Percentiles rank a stretch among this genome's conserved stretches.
phyloP scores from a whole-genome alignment of 345 rosid species.

The Moringa oleifera region DNA sequence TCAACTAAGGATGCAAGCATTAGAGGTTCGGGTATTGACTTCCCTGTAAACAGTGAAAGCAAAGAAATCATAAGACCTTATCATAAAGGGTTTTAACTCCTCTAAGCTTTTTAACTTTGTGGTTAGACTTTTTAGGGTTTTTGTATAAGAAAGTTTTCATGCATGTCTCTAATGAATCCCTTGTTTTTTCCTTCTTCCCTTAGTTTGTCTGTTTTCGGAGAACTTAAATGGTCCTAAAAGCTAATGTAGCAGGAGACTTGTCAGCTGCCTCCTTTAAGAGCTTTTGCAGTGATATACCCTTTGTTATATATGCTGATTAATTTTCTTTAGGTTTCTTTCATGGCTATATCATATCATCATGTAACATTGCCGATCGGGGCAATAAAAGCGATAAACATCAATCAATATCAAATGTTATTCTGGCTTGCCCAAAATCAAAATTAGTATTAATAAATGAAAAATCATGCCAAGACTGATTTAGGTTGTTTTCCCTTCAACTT shows the following conservation, averaged over 20 bases:
- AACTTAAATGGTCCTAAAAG: conserved; percentile 9
- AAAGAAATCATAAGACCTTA: not conserved
- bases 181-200: conserved; percentile 12
- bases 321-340: too few relatives aligned
- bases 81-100: not conserved
- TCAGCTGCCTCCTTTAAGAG: not conserved
- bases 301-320: too few relatives aligned
- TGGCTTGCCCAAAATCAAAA: too few relatives aligned
- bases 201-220: conserved; percentile 16
- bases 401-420: too few relatives aligned
- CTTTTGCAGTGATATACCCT: too few relatives aligned
- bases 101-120: conserved; percentile 1
- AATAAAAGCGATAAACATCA: too few relatives aligned
- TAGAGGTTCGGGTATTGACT: conserved; percentile 94
- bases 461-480: too few relatives aligned
- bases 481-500: too few relatives aligned
- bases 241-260: conserved; percentile 5
- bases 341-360: too few relatives aligned
- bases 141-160: conserved; percentile 2
- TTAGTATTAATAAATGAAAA: too few relatives aligned
- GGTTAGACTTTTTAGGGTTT: conserved; percentile 11
- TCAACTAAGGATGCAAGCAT: conserved; percentile 16
- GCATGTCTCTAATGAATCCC: not conserved
- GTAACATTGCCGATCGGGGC: too few relatives aligned
- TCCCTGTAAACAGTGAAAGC: conserved; percentile 22